These are phyloP conservation scores for Neonectria coccinea DNA, from an alignment of 2,329 filamentous ascomycete genomes.

Conservation along the genomic window DNA sequence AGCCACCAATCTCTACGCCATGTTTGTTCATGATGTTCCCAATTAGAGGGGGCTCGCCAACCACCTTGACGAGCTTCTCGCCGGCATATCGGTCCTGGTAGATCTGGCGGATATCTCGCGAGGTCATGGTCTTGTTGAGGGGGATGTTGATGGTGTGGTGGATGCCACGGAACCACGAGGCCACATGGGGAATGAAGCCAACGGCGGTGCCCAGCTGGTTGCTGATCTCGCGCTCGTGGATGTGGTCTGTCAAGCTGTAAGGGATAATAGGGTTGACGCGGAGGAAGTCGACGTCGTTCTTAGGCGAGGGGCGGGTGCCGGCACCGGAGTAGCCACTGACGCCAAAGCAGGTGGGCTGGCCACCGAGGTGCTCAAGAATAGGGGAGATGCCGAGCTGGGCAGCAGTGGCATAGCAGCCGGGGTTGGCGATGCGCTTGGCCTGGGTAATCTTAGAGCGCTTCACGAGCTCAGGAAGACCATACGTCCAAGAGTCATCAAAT, in stretches of 20 bases:
- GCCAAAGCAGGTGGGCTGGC: slow-evolving; percentile 88
- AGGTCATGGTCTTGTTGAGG: slow-evolving; percentile 86
- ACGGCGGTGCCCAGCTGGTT: slow-evolving; percentile 79
- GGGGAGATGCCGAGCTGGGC: slow-evolving; percentile 91
- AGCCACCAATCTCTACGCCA: slow-evolving; percentile 92
- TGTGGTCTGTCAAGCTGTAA: slow-evolving; percentile 79
- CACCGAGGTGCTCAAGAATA: slow-evolving; percentile 79
- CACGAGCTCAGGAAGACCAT: slow-evolving; percentile 88
- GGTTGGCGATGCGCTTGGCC: slow-evolving; percentile 87
- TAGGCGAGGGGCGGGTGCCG: slow-evolving; percentile 85
- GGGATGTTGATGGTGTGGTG: slow-evolving; percentile 92
- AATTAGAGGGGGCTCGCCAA: slow-evolving; percentile 86
- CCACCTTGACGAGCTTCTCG: slow-evolving; percentile 93
- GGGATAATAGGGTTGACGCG: slow-evolving; percentile 91
- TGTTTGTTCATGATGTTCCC: slow-evolving; percentile 88
- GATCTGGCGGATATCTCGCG: slow-evolving; percentile 90
- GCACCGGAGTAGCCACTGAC: slow-evolving; percentile 90
- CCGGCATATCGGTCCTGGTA: slow-evolving; percentile 97
- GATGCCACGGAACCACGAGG: slow-evolving; percentile 97
- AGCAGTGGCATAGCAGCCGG: slow-evolving; percentile 94
- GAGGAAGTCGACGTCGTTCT: slow-evolving; percentile 89
- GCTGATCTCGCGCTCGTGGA: slow-evolving; percentile 93
- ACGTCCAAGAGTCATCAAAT: slow-evolving; percentile 82
- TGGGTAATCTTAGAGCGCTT: slow-evolving; percentile 80
- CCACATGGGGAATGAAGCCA: slow-evolving; percentile 92